Percentiles rank a stretch among this genome's conserved stretches.
phyloP scores from a whole-genome alignment of 768 basidiomycete genomes.

The Mycena venus region DNA sequence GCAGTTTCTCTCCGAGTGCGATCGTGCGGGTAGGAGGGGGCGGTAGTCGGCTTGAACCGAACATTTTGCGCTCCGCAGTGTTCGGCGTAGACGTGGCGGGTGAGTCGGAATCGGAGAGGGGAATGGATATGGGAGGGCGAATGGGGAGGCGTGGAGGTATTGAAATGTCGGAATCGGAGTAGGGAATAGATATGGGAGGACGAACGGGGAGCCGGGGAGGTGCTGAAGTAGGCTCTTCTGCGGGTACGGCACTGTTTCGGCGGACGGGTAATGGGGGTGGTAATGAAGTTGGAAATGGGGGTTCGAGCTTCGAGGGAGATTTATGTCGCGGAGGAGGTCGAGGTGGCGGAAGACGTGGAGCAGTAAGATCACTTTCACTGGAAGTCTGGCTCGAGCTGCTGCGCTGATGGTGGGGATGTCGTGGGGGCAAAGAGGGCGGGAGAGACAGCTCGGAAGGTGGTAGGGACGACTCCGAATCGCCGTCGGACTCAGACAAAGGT shows the following conservation, averaged over 20 bases:
- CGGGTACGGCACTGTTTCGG: constrained; percentile 42
- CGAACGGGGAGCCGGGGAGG: constrained; percentile 28
- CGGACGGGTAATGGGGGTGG: constrained; percentile 64
- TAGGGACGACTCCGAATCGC: constrained; percentile 38
- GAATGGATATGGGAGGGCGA: constrained; percentile 39
- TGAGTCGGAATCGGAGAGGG: constrained; percentile 30
- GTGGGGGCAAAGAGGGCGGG: constrained; percentile 35
- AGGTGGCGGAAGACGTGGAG: constrained; percentile 42
- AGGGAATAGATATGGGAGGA: neutral
- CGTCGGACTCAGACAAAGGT: constrained; percentile 27
- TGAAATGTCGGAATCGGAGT: constrained; percentile 24
- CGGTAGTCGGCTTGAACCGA: constrained; percentile 62
- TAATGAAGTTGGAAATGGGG: constrained; percentile 37
- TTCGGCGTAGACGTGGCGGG: constrained; percentile 35
- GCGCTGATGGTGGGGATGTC: constrained; percentile 38
- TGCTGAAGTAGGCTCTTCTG: neutral
- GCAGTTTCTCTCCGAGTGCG: constrained; percentile 76
- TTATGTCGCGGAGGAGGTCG: constrained; percentile 54
- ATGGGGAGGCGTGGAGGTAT: constrained; percentile 44
- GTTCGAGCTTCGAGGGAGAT: constrained; percentile 35
- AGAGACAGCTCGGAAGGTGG: constrained; percentile 37
- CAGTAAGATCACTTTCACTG: constrained; percentile 50
- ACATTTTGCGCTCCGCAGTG: constrained; percentile 51
- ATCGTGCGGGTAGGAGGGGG: constrained; percentile 86
- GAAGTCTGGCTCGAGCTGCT: constrained; percentile 55